These are phyloP conservation scores for Serendipita vermifera DNA, from an alignment of 768 basidiomycete species.

Conservation along the genomic window DNA sequence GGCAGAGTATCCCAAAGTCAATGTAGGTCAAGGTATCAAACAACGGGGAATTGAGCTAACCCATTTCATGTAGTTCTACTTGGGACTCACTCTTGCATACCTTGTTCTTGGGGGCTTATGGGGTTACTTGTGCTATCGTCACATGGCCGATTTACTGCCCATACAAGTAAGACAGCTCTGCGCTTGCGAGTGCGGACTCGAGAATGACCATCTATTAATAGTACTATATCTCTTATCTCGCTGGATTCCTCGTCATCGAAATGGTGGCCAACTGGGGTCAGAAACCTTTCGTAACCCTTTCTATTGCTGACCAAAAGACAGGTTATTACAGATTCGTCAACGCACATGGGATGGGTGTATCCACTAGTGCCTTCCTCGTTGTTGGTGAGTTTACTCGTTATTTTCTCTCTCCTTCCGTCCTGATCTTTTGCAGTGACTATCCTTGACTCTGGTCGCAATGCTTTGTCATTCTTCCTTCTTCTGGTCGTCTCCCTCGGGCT, in stretches of 20 bases:
- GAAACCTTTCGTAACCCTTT: conserved; percentile 14
- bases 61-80: conserved; percentile 55
- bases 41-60: too few species aligned
- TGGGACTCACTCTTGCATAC: conserved; percentile 74
- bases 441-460: conserved; percentile 86
- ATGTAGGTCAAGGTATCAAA: conserved; percentile 58
- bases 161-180: conserved; percentile 50
- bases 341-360: conserved; percentile 57
- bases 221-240: conserved; percentile 84
- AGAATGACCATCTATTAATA: conserved; percentile 24
- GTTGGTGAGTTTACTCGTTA: conserved; percentile 44
- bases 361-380: conserved; percentile 82
- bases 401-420: not conserved
- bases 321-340: conserved; percentile 95
- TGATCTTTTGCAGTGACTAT: conserved; percentile 55
- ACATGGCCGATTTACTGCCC: conserved; percentile 72
- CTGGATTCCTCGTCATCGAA: conserved; percentile 79
- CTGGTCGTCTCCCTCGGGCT: conserved; percentile 85
- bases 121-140: conserved; percentile 72
- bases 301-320: conserved; percentile 18
- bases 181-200: conserved; percentile 11
- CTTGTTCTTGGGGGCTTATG: conserved; percentile 51
- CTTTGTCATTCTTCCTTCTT: conserved; percentile 89
- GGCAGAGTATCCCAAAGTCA: conserved; percentile 94
- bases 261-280: conserved; percentile 86